Evolutionary conservation across 2,329 filamentous ascomycete species (phyloP).

Genomic region (Aureobasidium zeae): DNA sequence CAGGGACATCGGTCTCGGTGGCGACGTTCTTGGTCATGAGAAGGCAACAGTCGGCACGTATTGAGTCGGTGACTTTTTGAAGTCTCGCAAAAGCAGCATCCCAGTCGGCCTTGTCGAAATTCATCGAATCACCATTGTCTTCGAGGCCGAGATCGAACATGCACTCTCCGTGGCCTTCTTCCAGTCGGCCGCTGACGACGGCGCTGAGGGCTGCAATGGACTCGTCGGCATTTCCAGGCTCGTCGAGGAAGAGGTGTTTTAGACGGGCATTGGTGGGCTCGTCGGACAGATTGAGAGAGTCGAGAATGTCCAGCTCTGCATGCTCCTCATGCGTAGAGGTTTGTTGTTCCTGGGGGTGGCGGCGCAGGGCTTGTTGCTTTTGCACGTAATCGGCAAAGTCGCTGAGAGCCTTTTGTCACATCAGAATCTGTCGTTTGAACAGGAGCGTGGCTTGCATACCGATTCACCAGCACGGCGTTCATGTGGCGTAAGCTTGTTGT

Average conservation of each 20-base stretch:
- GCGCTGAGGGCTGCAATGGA: conserved; percentile 54
- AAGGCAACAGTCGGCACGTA: conserved; percentile 67
- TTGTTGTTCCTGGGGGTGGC: conserved; percentile 28
- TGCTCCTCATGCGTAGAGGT: conserved; percentile 51
- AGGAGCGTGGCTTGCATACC: conserved; percentile 41
- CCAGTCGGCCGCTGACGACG: conserved; percentile 58
- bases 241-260: conserved; percentile 64
- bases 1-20: conserved; percentile 61
- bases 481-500: conserved; percentile 50
- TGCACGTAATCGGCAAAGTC: conserved; percentile 98
- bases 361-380: conserved; percentile 71
- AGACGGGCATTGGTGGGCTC: conserved; percentile 57
- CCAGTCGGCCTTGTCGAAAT: conserved; percentile 66
- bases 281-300: conserved; percentile 66
- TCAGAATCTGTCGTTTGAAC: neutral
- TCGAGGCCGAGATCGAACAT: conserved; percentile 90
- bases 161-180: conserved; percentile 79
- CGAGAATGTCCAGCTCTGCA: conserved; percentile 83
- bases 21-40: conserved; percentile 87
- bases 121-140: conserved; percentile 79
- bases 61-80: conserved; percentile 51
- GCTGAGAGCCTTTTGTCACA: conserved; percentile 58
- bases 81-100: conserved; percentile 59
- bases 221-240: conserved; percentile 46
- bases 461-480: conserved; percentile 83